Percentiles rank a stretch among this genome's conserved stretches.
Conservation (phyloP, 2,329 filamentous ascomycete genomes). For the Trichoderma sp. region DNA sequence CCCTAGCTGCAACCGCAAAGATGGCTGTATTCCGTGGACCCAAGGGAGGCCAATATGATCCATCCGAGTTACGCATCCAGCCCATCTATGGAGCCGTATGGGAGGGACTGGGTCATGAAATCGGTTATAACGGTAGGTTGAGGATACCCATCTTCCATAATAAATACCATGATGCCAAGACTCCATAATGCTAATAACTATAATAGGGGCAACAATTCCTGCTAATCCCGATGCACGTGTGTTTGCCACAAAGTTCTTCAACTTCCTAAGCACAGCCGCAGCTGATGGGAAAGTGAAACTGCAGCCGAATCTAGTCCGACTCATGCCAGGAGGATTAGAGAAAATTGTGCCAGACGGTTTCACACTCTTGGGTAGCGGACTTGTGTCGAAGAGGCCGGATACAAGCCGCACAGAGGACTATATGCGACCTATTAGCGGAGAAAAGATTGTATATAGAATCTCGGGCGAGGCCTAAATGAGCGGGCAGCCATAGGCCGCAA, state of each 20-base stretch:
- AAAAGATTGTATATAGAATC: slow-evolving; percentile 42
- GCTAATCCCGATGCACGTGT: slow-evolving; percentile 31
- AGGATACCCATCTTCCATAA: background rate
- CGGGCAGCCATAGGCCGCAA: background rate
- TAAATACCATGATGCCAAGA: no score
- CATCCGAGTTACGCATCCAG: slow-evolving; percentile 32
- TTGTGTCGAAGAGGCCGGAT: slow-evolving; percentile 31
- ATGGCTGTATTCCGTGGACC: slow-evolving; percentile 33
- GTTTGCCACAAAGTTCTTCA: slow-evolving; percentile 42
- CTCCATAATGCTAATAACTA: no score
- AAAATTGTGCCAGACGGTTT: slow-evolving; percentile 35
- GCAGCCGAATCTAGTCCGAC: slow-evolving; percentile 36
- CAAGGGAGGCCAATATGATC: slow-evolving; percentile 32
- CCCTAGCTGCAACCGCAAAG: slow-evolving; percentile 33
- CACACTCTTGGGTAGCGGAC: slow-evolving; percentile 30
- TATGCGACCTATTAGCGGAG: slow-evolving; percentile 44
- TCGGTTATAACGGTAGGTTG: slow-evolving; percentile 40
- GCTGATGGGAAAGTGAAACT: slow-evolving; percentile 21
- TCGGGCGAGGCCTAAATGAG: background rate
- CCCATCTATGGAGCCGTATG: slow-evolving; percentile 46
- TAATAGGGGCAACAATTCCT: slow-evolving; percentile 20
- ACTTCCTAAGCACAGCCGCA: slow-evolving; percentile 35
- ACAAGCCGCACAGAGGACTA: slow-evolving; percentile 31
- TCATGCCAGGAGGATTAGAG: slow-evolving; percentile 38
- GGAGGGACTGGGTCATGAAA: slow-evolving; percentile 44